Base-by-base conservation (phyloP, 2,329 filamentous ascomycete species). In the Diatrype stigma region DNA sequence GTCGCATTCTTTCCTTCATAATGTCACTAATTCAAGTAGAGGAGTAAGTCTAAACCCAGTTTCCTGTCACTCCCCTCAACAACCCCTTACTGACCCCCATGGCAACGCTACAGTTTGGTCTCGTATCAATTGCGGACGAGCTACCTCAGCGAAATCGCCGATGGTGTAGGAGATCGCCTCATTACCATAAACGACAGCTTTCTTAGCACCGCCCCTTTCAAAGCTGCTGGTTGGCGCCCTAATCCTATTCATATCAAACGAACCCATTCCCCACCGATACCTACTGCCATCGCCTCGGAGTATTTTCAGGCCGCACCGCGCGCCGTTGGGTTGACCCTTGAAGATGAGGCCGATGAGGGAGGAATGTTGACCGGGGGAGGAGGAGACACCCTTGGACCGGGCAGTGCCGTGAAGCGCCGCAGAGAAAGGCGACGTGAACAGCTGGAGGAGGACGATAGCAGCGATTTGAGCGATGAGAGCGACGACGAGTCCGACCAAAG, bases 251-350 rank as follows among this genome's bases (percentile, higher is more conserved):
- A 90, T 57, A 84, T 88, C 67, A 92, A 92, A 70, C 84, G 89
- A 60, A 92, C 87, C 45, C 88, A 95, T 68, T 94, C 89, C 2
- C 90, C 89, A 19, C 89, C 89, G 1, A 95, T 95, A 51, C 89
- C 89, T 10, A 92, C 89, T 3, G 88, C 87, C 14, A 82, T 91
- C 54, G 86, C 87, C 28, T 89, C 87, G 45, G 89, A 94, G 65
- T 94, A 94, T 71, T 94, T 94, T 64, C 87, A 90, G 47, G 77
- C 66, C 32, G 80, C 87, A 1, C 83, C 84, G 11, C 82, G 84
- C 11, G 79, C 79, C 38, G 74, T 78, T 21, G 84, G 82, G 1
- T 68, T 87, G 35, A 83, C 82, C 11, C 79, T 89, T 23, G 85
- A 86, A 57, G 84, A 86, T 69, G 86, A 87, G 28, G 84, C 82